Evolutionary conservation across 345 rosid genomes (phyloP).

Genomic region (Populus ilicifolia): DNA sequence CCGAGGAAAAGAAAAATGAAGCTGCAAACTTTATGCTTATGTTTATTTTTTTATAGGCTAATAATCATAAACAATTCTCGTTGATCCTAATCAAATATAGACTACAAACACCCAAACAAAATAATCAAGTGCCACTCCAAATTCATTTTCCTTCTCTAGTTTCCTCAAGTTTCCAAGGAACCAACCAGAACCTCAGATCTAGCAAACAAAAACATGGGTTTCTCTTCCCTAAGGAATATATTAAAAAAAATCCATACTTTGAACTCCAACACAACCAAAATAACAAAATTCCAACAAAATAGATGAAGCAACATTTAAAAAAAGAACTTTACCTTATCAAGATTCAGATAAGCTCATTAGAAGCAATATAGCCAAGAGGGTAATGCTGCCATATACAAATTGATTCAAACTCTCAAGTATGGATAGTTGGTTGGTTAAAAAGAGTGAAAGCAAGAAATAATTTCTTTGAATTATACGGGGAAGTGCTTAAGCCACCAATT

Average conservation of each 20-base stretch:
- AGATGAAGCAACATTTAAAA: neutral
- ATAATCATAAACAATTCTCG: neutral
- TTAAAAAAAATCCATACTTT: neutral
- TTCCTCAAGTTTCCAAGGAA: neutral
- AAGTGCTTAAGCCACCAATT: slow-evolving; percentile 48
- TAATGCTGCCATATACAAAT: neutral
- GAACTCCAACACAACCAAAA: neutral
- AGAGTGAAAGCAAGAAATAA: slow-evolving; percentile 21
- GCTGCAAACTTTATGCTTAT: neutral
- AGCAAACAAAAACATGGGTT: neutral
- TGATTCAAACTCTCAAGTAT: neutral
- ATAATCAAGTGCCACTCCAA: neutral
- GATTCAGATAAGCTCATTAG: neutral
- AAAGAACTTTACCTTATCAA: neutral
- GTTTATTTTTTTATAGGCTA: neutral
- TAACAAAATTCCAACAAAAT: neutral
- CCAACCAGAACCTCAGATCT: neutral
- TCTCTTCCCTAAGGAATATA: too few relatives aligned
- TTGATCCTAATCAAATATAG: neutral
- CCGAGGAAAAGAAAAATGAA: too few relatives aligned
- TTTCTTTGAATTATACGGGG: neutral
- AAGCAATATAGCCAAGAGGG: neutral
- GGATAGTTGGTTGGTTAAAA: neutral
- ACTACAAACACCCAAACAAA: neutral
- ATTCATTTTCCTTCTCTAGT: neutral